Base-by-base conservation (phyloP, 768 basidiomycete species). In the Leccinellum rugosiceps region DNA sequence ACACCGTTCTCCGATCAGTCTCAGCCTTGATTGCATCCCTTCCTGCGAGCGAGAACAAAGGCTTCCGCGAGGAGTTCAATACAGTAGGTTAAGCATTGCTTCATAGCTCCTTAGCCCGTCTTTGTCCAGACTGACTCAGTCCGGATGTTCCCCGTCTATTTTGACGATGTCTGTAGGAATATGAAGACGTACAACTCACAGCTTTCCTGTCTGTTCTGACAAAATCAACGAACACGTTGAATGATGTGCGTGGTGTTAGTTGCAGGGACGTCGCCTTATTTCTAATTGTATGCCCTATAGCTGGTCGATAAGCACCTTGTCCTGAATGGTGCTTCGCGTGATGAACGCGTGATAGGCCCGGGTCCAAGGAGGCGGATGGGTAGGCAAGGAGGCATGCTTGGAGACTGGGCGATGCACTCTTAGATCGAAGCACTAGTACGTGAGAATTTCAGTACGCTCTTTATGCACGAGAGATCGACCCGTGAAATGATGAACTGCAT, bases 111-210 rank as follows among this genome's bases (percentile, higher is more conserved):
- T 28, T 11, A 52, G 17, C 34, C 8, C 3, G 6, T 30, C 3
- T 25, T 26, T 34, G 6, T 28, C 17, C 10, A 34, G 21, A 23
- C 15, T 55, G 25, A 17, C 50, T 43, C 2, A 11, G 46, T 19
- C 43, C 7, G 35, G 44, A 41, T 43, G 32, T 32, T 44, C 9
- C 28, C 8, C n/a, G 14, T 57, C 48, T 47, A 60, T 8, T 50
- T 56, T 38, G 31, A 52, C 28, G 32, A 34, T 32, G 5, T 44
- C 26, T 51, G 32, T 64, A 97, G 94, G 96, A 99, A 83, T 93
- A 95, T 72, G 90, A 89, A 66, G 95, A 99, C 69, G 94, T 96
- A 15, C 93, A 97, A 59, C 77, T 99, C 28, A 97, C 94, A 1
- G 87, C 89, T 9, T 92, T 92, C 73, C 78, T 99, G 13, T 87